These are phyloP conservation scores for Coemansia sp. DNA, from an alignment of 192 early-diverging fungal species.

Conservation along the genomic window DNA sequence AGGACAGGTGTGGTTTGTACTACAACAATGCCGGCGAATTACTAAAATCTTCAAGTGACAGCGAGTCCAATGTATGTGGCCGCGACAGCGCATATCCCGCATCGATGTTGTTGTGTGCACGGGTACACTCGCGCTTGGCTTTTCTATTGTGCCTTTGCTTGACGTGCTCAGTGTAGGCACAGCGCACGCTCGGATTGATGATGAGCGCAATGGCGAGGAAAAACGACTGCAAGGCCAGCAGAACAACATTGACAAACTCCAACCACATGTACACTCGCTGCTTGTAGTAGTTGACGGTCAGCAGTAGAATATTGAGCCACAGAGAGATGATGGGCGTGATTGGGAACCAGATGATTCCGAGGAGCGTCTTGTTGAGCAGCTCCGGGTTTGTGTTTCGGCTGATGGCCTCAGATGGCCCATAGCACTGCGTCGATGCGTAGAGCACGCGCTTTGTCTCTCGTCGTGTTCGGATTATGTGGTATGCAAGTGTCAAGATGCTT, in stretches of 20 bases:
- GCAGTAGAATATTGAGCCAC: conserved; percentile 33
- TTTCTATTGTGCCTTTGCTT: not conserved
- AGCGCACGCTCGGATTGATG: conserved; percentile 24
- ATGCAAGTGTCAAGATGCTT: conserved; percentile 11
- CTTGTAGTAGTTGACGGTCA: conserved; percentile 25
- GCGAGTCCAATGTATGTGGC: not conserved
- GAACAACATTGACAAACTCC: conserved; percentile 26
- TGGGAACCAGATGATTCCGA: conserved; percentile 38
- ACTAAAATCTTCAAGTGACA: not conserved
- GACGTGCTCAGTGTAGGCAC: not conserved
- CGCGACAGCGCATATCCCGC: not conserved
- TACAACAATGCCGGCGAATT: not conserved
- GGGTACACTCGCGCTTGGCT: not conserved
- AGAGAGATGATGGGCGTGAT: conserved; percentile 37
- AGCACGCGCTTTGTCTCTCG: conserved; percentile 14
- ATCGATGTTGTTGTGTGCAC: not conserved
- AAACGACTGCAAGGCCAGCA: conserved; percentile 40
- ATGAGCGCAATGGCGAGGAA: conserved; percentile 29
- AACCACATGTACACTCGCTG: conserved; percentile 10
- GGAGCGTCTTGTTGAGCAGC: conserved; percentile 24
- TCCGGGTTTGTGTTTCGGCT: conserved; percentile 3
- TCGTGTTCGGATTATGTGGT: conserved; percentile 25
- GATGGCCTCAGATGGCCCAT: conserved; percentile 5
- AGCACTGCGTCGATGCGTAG: conserved; percentile 4
- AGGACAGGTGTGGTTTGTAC: not conserved